These are phyloP conservation scores for Furcasterigmium furcatum DNA, from an alignment of 2,329 filamentous ascomycete species.

Conservation along the genomic window DNA sequence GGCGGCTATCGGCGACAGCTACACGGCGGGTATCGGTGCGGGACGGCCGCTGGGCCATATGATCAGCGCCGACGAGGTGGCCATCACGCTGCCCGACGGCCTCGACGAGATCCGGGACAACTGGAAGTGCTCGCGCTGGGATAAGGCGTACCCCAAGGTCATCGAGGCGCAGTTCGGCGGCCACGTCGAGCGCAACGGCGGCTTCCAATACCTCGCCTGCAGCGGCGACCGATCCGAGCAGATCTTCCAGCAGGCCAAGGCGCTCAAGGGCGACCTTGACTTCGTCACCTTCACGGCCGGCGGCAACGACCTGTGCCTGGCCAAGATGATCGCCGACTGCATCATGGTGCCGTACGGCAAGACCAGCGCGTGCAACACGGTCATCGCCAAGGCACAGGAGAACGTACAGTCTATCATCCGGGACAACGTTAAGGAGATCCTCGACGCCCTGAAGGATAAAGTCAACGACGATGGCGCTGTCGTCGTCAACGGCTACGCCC, in stretches of 20 bases:
- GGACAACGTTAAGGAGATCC: conserved; percentile 20
- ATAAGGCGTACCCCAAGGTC: conserved; percentile 20
- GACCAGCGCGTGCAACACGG: conserved; percentile 12
- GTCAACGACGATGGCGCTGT: conserved; percentile 23
- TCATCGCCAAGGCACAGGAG: conserved; percentile 18
- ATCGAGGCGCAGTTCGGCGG: conserved; percentile 18
- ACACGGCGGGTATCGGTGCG: conserved; percentile 28
- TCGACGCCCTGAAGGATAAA: conserved; percentile 20
- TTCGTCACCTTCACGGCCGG: conserved; percentile 31
- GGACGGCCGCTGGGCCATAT: not conserved
- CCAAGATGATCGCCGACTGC: conserved; percentile 14
- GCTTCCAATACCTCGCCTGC: conserved; percentile 24
- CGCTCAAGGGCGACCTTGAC: conserved; percentile 22
- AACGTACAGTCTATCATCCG: conserved; percentile 22
- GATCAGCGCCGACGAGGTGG: not conserved
- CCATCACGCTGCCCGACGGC: too few species aligned
- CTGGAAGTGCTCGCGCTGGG: conserved; percentile 25
- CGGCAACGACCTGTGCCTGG: conserved; percentile 32
- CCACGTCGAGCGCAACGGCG: conserved; percentile 12
- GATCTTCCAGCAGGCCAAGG: conserved; percentile 22
- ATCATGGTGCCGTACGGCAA: conserved; percentile 13
- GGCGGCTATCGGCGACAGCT: conserved; percentile 33
- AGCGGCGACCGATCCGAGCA: conserved; percentile 18
- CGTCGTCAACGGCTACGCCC: conserved; percentile 23
- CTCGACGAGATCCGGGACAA: conserved; percentile 5